Percentiles rank a stretch among this genome's conserved stretches.
Conservation (phyloP, 768 basidiomycete species). For the Rhizopogon vinicolor region DNA sequence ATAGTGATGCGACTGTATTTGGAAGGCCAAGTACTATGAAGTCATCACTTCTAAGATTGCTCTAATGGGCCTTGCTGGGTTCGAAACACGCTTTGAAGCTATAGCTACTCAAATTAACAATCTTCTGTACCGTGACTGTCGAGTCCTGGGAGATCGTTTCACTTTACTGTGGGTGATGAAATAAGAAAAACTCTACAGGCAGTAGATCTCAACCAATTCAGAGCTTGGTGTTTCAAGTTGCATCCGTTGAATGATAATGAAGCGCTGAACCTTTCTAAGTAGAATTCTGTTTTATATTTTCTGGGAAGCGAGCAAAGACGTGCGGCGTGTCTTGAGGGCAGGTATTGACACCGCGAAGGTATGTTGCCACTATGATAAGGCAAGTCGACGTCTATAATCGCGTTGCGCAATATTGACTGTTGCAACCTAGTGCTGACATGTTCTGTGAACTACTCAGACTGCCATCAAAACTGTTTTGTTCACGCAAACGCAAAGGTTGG, state of each 20-base stretch:
- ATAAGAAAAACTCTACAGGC: background rate
- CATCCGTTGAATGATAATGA: background rate
- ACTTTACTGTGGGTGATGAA: background rate
- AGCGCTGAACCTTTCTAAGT: background rate
- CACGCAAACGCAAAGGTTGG: background rate
- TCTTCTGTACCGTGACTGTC: too few species aligned
- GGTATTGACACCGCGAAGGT: background rate
- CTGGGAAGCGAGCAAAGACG: background rate
- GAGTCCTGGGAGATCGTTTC: too few species aligned
- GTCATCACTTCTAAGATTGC: background rate
- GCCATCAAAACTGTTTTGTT: background rate
- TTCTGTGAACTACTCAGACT: background rate
- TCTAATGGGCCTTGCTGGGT: too few species aligned
- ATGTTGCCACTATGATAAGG: background rate
- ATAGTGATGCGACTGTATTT: background rate
- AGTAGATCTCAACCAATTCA: background rate
- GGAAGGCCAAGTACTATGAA: background rate
- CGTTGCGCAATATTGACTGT: too few species aligned
- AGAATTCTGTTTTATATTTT: background rate
- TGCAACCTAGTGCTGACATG: background rate
- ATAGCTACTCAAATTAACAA: too few species aligned
- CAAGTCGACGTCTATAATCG: background rate
- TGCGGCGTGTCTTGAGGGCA: background rate
- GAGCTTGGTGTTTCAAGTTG: too few species aligned
- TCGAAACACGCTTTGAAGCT: too few species aligned